Evolutionary conservation across 1,284 basidiomycete genomes (phyloP).

Genomic region (Heterobasidion annosum): DNA sequence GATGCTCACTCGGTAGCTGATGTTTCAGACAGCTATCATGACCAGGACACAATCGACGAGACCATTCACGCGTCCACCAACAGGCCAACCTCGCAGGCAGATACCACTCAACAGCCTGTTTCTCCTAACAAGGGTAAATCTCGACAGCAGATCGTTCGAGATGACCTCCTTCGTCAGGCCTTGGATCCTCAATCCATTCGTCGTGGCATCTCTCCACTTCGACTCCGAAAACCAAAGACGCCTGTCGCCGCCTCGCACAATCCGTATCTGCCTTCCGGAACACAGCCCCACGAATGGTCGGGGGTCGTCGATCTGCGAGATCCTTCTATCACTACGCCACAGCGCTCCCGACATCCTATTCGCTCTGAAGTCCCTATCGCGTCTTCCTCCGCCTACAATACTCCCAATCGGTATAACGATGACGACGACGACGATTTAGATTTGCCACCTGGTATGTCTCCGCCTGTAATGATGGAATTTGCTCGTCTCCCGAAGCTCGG

Average conservation of each 20-base stretch:
- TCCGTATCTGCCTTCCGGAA: conserved; percentile 49
- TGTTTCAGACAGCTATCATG: conserved; percentile 10
- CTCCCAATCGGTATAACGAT: conserved; percentile 7
- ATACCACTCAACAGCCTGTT: too few relatives aligned
- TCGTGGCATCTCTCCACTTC: conserved; percentile 30
- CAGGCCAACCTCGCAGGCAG: too few relatives aligned
- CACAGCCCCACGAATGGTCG: conserved; percentile 51
- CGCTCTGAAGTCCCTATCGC: neutral
- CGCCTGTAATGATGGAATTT: conserved; percentile 80
- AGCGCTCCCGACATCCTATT: conserved; percentile 21
- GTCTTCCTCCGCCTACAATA: conserved; percentile 12
- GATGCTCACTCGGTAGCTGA: conserved; percentile 20
- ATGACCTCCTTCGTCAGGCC: conserved; percentile 9
- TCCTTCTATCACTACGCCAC: conserved; percentile 26
- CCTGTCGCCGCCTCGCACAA: conserved; percentile 47
- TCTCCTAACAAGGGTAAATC: too few relatives aligned
- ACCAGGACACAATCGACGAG: conserved; percentile 11
- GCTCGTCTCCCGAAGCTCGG: conserved; percentile 53
- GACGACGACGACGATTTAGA: conserved; percentile 32
- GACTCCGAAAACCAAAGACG: conserved; percentile 43
- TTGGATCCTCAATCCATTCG: conserved; percentile 4
- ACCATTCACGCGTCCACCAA: neutral
- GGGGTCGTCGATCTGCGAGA: conserved; percentile 64
- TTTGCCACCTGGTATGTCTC: conserved; percentile 69
- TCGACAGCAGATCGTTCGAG: neutral